Evolutionary conservation across 768 basidiomycete species (phyloP), one percentile per base, ranked within the genome.

Genomic region (Lactarius akahatsu): DNA sequence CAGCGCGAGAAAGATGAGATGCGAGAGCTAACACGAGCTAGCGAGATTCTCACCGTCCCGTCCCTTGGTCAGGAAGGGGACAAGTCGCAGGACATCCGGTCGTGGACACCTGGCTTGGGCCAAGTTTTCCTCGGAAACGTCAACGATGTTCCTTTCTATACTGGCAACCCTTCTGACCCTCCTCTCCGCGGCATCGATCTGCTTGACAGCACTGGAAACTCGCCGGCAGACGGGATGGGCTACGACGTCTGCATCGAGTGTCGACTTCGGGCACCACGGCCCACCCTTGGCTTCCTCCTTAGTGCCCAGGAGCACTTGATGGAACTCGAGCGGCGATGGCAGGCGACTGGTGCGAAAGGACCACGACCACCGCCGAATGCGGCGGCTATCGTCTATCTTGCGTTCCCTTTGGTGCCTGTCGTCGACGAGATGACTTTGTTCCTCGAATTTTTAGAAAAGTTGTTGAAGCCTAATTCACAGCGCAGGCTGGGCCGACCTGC

Each of bases 231-330:
- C n/a, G 87, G 86, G 40, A 78, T 82, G 66, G 91, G 90, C 18
- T 94, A 87, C 73, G 89, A 94, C 72, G 85, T 96, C 52, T 95
- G 92, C 74, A 84, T 96, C 67, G 93, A 96, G 77, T 92, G 91
- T 73, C 89, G 91, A 72, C 92, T 95, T 69, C 78, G 85, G 40
- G 91, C 91, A 2, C 86, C 87, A 16, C 89, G 91, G 75, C 90
- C 93, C 0, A 80, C 81, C n/a, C 64, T 80, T 0, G 80, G 83
- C 41, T 88, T 91, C 71, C 76, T 93, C 43, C 81, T 86, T 59
- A 86, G 86, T 3, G 90, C 88, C 9, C 90, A 94, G 74, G 91
- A 92, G 66, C 90, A 92, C 71, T 72, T 94, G 11, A 76, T 76
- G 36, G 80, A 80, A 75, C 75, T 94, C 73, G 92, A 93, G 69